Evolutionary conservation across 2,329 filamentous ascomycete genomes (phyloP).

Genomic region (Ophiosphaerella korrae): DNA sequence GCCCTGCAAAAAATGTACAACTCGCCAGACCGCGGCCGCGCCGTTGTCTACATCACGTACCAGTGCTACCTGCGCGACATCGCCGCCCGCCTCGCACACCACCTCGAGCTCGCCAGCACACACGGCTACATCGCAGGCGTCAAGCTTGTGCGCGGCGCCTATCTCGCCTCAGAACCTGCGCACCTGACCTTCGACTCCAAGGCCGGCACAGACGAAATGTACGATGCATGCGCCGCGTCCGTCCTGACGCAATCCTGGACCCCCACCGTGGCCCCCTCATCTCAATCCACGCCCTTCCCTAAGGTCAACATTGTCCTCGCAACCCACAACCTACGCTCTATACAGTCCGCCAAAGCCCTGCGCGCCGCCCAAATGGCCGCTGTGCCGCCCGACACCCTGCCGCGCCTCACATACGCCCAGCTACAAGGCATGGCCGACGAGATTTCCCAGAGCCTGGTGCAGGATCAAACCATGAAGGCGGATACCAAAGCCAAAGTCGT

Average conservation of each 20-base stretch:
- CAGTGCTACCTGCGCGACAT: constrained; percentile 62
- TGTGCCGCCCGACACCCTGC: constrained; percentile 36
- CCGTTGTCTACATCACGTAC: constrained; percentile 73
- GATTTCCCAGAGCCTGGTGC: constrained; percentile 66
- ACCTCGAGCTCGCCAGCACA: constrained; percentile 53
- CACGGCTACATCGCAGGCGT: constrained; percentile 60
- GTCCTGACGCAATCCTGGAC: constrained; percentile 70
- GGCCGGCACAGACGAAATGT: constrained; percentile 63
- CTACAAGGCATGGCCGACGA: constrained; percentile 97
- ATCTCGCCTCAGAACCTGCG: constrained; percentile 58
- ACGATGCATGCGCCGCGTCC: constrained; percentile 71
- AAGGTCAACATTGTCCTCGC: constrained; percentile 62
- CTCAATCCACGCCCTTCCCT: constrained; percentile 81
- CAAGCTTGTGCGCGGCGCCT: constrained; percentile 64
- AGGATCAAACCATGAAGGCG: constrained; percentile 48
- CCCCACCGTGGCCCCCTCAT: constrained; percentile 63
- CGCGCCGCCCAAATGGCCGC: no score
- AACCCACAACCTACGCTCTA: constrained; percentile 51
- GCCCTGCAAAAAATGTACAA: constrained; percentile 80
- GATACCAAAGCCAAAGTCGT: constrained; percentile 53
- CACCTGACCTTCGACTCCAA: constrained; percentile 60
- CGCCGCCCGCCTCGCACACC: constrained; percentile 48
- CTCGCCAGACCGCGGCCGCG: constrained; percentile 55
- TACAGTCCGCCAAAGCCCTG: constrained; percentile 9
- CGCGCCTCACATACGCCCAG: constrained; percentile 69